Percentiles rank a stretch among this genome's conserved stretches.
phyloP scores from a whole-genome alignment of 129 eudicot species.

The Chrysanthemum lavandulifolium region DNA sequence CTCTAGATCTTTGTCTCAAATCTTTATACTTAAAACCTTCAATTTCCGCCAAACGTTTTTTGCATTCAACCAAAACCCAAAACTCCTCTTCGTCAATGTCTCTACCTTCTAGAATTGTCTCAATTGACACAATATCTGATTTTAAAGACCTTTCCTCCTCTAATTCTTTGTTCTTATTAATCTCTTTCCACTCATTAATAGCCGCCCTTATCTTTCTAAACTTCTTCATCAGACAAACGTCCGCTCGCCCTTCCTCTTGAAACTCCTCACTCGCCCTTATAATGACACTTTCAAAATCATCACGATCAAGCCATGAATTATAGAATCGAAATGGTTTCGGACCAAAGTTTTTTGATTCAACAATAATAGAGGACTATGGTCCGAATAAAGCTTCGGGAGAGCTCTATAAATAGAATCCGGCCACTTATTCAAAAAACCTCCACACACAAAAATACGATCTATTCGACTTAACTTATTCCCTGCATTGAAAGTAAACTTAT shows the following conservation, averaged over 20 bases:
- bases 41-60: background rate
- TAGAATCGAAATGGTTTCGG: background rate
- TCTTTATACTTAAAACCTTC: background rate
- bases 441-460: background rate
- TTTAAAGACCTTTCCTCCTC: background rate
- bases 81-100: background rate
- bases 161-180: background rate
- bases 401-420: no score
- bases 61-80: background rate
- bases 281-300: background rate
- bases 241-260: background rate
- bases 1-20: background rate
- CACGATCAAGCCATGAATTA: background rate
- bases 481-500: background rate
- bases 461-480: background rate
- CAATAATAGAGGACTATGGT: background rate
- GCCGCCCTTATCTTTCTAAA: background rate
- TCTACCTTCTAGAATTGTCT: background rate
- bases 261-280: background rate
- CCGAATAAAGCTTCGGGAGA: background rate
- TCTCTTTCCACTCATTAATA: background rate
- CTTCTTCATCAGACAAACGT: background rate
- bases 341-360: background rate
- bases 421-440: background rate
- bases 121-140: background rate